These are phyloP conservation scores for Hypomyces perniciosus DNA, from an alignment of 2,329 filamentous ascomycete species.

Conservation along the genomic window DNA sequence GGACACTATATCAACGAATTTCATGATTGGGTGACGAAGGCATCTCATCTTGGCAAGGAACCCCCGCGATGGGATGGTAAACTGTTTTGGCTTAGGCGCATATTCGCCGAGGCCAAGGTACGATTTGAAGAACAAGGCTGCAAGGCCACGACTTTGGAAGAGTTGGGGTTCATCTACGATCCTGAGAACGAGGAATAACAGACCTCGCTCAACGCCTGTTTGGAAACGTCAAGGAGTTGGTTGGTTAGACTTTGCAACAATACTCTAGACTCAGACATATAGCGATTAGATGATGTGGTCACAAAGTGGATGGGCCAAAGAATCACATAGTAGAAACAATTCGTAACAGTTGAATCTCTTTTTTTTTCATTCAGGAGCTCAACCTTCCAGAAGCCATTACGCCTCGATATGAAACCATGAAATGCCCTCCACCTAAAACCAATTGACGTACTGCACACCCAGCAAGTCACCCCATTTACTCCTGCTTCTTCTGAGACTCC, in stretches of 20 bases:
- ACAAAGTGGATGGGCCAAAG: not conserved
- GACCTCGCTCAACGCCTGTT: not conserved
- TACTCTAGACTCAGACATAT: not conserved
- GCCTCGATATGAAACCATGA: constrained; percentile 33
- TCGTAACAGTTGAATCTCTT: constrained; percentile 25
- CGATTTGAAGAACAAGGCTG: constrained; percentile 63
- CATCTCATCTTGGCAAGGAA: constrained; percentile 53
- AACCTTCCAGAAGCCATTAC: constrained; percentile 33
- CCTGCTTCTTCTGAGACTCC: constrained; percentile 43
- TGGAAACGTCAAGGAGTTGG: no score
- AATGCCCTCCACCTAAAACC: constrained; percentile 21
- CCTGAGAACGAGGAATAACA: constrained; percentile 11
- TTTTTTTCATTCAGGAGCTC: constrained; percentile 29
- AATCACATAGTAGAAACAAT: constrained; percentile 11
- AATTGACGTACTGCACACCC: constrained; percentile 33
- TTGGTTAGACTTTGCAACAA: not conserved
- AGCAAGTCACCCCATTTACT: constrained; percentile 29
- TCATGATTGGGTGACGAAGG: constrained; percentile 53
- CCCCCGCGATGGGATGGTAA: constrained; percentile 67
- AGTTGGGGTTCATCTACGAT: constrained; percentile 63
- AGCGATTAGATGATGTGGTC: no score
- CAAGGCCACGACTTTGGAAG: constrained; percentile 57
- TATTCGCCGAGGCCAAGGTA: constrained; percentile 64
- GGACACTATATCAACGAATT: constrained; percentile 64
- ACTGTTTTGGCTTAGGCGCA: constrained; percentile 64